Evolutionary conservation across 345 rosid genomes (phyloP).

Genomic region (Sisymbrium irio): DNA sequence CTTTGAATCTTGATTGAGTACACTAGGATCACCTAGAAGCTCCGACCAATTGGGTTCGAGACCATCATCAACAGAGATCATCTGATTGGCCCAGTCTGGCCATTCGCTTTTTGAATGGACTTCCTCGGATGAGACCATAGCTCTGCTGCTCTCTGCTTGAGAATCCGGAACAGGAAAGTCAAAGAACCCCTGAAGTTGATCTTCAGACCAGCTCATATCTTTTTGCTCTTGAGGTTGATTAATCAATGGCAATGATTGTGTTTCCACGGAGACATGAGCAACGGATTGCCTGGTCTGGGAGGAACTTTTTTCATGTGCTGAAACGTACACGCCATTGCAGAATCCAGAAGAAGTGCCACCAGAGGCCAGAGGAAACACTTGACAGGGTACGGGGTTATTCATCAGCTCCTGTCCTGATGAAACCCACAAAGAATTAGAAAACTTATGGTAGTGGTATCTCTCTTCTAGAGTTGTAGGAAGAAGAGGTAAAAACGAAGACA

Average conservation of each 20-base stretch:
- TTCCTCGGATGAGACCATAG: slow-evolving; percentile 41
- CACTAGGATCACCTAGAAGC: slow-evolving; percentile 51
- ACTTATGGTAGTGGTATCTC: slow-evolving; percentile 36
- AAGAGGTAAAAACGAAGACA: slow-evolving; percentile 47
- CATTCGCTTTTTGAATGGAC: slow-evolving; percentile 47
- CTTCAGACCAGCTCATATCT: slow-evolving; percentile 50
- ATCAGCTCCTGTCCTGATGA: slow-evolving; percentile 47
- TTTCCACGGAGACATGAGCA: slow-evolving; percentile 39
- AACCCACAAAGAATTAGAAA: slow-evolving; percentile 41
- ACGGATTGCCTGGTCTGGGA: slow-evolving; percentile 44
- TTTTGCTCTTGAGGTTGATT: slow-evolving; percentile 43
- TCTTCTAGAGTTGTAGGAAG: slow-evolving; percentile 34
- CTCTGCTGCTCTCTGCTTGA: slow-evolving; percentile 43
- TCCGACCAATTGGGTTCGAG: slow-evolving; percentile 68
- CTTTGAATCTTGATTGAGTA: slow-evolving; percentile 46
- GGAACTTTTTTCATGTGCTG: slow-evolving; percentile 39
- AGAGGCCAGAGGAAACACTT: slow-evolving; percentile 41
- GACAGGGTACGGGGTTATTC: slow-evolving; percentile 38
- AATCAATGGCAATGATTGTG: slow-evolving; percentile 33
- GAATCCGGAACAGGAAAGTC: slow-evolving; percentile 48
- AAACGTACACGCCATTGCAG: slow-evolving; percentile 35
- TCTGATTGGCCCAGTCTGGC: slow-evolving; percentile 68
- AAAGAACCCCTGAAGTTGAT: slow-evolving; percentile 51
- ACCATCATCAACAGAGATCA: slow-evolving; percentile 61
- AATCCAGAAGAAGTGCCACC: slow-evolving; percentile 34